Evolutionary conservation across 768 basidiomycete species (phyloP).

Genomic region (Gyrodon lividus): DNA sequence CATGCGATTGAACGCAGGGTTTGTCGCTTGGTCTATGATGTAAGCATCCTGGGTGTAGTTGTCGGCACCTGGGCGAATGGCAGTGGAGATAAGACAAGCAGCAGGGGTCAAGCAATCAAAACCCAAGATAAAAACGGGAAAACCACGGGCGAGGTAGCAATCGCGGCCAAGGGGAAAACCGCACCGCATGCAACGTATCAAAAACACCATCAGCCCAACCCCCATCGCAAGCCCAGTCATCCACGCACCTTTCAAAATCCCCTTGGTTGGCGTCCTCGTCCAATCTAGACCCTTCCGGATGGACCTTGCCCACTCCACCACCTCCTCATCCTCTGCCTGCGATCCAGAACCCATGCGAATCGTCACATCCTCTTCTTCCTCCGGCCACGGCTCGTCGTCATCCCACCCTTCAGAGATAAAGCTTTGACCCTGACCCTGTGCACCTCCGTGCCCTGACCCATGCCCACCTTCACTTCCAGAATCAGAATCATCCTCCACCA

Average conservation of each 20-base stretch:
- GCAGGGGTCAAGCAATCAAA: not conserved
- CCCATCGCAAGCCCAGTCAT: not conserved
- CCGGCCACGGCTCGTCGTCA: conserved; percentile 78
- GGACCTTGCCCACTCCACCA: conserved; percentile 77
- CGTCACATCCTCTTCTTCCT: conserved; percentile 68
- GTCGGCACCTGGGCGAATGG: conserved; percentile 51
- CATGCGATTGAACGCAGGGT: conserved; percentile 47
- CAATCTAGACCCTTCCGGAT: conserved; percentile 73
- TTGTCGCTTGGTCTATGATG: conserved; percentile 39
- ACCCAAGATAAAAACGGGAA: too few species aligned
- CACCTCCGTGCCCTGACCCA: conserved; percentile 34
- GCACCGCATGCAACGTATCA: too few species aligned
- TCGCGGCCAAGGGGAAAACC: too few species aligned
- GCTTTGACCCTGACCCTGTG: conserved; percentile 31
- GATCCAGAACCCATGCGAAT: conserved; percentile 43
- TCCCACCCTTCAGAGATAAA: conserved; percentile 69
- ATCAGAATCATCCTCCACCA: conserved; percentile 72
- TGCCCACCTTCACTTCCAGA: conserved; percentile 56
- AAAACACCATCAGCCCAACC: conserved; percentile 11
- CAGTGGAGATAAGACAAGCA: not conserved
- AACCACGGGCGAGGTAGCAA: too few species aligned
- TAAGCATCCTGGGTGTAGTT: conserved; percentile 65
- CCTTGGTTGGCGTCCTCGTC: conserved; percentile 63
- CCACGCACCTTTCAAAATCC: conserved; percentile 76
- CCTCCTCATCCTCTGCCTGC: conserved; percentile 47